Base-by-base conservation (phyloP, 768 basidiomycete genomes). In the Gelatoporia subvermispora region DNA sequence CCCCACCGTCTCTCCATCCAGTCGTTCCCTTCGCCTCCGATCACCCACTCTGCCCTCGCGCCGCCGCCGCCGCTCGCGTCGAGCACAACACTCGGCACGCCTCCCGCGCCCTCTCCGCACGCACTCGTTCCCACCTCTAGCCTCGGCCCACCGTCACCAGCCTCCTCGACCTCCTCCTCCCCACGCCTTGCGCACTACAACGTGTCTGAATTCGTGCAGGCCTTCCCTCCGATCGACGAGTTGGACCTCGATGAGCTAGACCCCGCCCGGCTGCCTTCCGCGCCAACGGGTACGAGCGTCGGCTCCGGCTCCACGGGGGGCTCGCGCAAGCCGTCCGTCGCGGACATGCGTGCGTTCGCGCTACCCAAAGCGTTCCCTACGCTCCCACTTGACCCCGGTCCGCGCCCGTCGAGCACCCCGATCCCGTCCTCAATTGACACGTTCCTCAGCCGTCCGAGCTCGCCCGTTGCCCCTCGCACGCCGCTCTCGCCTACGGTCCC, bases 191-290 rank as follows among this genome's bases (percentile, higher is more conserved):
- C 61, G 34, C 70, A 63, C 48, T 51, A 64, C 8, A 70, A 73
- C 35, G 53, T 82, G n/a, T 68, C 75, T 8, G 81, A 80, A 28
- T 88, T 88, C 57, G 66, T 75, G 4, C 75, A 78, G 42, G 64
- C 75, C n/a, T 91, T 90, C 53, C 88, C 88, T 0, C 76, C 87
- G 8, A 85, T 91, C 56, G 81, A 86, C 58, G 85, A 89, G 60
- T 67, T 90, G 23, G n/a, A n/a, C n/a, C 28, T 31, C 28, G 80
- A 88, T 51, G 81, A 82, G 60, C 66, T 71, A 47, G 70, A 74
- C 11, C 62, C 64, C 7, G 69, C 78, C 53, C 68, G 65, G 38
- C 68, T 82, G 31, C 77, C 78, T 23, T 70, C 79, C 8, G 70
- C 76, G 15, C 75, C 76, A 16, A 74, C 73, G 0, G 73, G 69